These are phyloP conservation scores for Metschnikowia vanudenii DNA, from an alignment of 805 yeast genomes.

Conservation along the genomic window DNA sequence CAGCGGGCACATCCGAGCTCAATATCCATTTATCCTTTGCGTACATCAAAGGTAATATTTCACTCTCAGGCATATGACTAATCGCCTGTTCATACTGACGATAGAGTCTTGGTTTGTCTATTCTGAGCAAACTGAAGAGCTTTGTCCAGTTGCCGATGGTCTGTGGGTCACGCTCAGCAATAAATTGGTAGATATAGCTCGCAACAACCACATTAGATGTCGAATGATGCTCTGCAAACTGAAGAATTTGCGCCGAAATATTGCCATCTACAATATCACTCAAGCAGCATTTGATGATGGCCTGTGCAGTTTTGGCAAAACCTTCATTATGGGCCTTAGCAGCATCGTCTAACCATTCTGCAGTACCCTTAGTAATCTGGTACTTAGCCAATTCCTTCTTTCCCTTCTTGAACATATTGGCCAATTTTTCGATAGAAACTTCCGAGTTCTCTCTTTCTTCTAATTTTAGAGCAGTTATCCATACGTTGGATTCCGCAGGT, in stretches of 20 bases:
- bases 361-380: conserved; percentile 24
- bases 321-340: conserved; percentile 48
- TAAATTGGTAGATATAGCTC: conserved; percentile 46
- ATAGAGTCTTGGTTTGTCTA: conserved; percentile 20
- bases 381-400: conserved; percentile 36
- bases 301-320: conserved; percentile 47
- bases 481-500: conserved; percentile 35
- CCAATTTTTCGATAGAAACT: conserved; percentile 44
- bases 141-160: conserved; percentile 48
- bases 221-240: conserved; percentile 16
- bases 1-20: conserved; percentile 46
- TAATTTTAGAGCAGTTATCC: conserved; percentile 68
- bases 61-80: conserved; percentile 45
- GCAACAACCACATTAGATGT: conserved; percentile 32
- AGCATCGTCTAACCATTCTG: conserved; percentile 59
- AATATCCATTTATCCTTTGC: conserved; percentile 67
- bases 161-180: conserved; percentile 48
- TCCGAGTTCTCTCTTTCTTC: conserved; percentile 54
- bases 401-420: conserved; percentile 50
- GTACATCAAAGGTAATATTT: conserved; percentile 60
- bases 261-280: conserved; percentile 25
- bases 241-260: conserved; percentile 6
- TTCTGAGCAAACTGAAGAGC: conserved; percentile 36
- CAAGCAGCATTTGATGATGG: conserved; percentile 49
- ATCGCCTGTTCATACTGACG: conserved; percentile 54